phyloP scores from a whole-genome alignment of 108 stramenopile genomes.

The Aurantiochytrium sp. region DNA sequence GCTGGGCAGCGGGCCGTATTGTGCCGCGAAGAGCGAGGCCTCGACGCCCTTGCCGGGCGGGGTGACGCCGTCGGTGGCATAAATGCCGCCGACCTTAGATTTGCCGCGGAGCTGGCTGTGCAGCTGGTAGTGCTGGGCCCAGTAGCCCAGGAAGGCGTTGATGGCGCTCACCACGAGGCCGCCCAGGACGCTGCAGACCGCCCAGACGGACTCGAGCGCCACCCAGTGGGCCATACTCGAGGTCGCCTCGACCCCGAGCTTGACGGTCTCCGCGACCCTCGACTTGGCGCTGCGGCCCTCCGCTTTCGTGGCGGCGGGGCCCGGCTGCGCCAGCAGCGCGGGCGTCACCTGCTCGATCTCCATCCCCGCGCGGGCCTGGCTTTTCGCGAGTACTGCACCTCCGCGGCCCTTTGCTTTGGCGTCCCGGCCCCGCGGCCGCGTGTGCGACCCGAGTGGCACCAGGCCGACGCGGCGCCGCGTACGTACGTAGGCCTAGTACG shows the following conservation, averaged over 20 bases:
- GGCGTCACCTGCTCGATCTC: too few relatives aligned
- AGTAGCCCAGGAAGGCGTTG: background rate
- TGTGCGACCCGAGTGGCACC: too few relatives aligned
- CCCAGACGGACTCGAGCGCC: background rate
- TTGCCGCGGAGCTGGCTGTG: background rate
- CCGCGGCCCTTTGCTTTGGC: too few relatives aligned
- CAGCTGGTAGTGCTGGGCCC: background rate
- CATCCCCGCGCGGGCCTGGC: too few relatives aligned
- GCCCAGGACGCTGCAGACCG: background rate
- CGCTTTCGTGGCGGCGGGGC: too few relatives aligned
- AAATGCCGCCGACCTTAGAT: background rate
- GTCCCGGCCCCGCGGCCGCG: too few relatives aligned
- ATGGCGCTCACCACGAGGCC: background rate
- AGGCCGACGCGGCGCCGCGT: too few relatives aligned
- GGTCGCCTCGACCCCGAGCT: background rate
- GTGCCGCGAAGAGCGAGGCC: conserved; percentile 1
- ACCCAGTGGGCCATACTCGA: background rate
- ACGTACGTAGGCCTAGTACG: too few relatives aligned
- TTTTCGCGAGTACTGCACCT: too few relatives aligned
- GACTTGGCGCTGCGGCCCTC: background rate
- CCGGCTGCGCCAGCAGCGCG: too few relatives aligned
- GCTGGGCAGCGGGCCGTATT: background rate
- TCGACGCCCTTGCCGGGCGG: conserved; percentile 23
- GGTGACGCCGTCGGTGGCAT: background rate
- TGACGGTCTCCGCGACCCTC: background rate